phyloP scores from a whole-genome alignment of 306 rosid species.

The Acacia melanoxylon region DNA sequence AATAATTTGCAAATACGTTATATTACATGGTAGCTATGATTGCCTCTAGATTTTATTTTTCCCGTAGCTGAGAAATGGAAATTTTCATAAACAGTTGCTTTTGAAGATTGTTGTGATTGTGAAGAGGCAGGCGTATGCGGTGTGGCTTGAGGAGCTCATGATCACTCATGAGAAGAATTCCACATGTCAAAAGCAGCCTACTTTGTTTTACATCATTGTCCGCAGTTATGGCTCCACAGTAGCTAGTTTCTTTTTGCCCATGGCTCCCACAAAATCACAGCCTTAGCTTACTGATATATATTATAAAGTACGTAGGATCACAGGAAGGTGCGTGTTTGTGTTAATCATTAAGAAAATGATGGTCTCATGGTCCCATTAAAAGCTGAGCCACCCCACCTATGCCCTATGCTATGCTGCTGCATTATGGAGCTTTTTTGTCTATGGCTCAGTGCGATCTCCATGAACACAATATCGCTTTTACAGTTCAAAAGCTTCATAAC shows the following conservation, averaged over 20 bases:
- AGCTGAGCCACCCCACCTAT: slow-evolving; percentile 19
- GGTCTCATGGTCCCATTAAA: slow-evolving; percentile 33
- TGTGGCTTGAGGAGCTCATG: background rate
- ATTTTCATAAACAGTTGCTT: background rate
- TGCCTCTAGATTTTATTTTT: no score
- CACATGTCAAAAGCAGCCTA: slow-evolving; percentile 39
- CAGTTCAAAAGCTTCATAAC: background rate
- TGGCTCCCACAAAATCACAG: slow-evolving; percentile 1
- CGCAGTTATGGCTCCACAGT: slow-evolving; percentile 26
- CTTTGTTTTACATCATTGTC: slow-evolving; percentile 39
- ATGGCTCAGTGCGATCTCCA: slow-evolving; percentile 29
- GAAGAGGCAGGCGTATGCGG: background rate
- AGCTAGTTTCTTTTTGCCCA: background rate
- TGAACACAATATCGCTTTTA: background rate
- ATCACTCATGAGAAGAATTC: background rate
- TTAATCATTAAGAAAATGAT: slow-evolving; percentile 40
- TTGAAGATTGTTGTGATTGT: background rate
- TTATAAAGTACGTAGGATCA: slow-evolving; percentile 25
- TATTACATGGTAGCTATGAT: no score
- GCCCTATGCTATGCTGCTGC: background rate
- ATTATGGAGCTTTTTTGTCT: slow-evolving; percentile 19
- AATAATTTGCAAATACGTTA: no score
- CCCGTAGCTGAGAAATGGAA: background rate
- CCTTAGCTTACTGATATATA: background rate
- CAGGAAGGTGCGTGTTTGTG: slow-evolving; percentile 37